These are phyloP conservation scores for Clonostachys byssicola DNA, from an alignment of 2,329 filamentous ascomycete genomes.

Conservation along the genomic window DNA sequence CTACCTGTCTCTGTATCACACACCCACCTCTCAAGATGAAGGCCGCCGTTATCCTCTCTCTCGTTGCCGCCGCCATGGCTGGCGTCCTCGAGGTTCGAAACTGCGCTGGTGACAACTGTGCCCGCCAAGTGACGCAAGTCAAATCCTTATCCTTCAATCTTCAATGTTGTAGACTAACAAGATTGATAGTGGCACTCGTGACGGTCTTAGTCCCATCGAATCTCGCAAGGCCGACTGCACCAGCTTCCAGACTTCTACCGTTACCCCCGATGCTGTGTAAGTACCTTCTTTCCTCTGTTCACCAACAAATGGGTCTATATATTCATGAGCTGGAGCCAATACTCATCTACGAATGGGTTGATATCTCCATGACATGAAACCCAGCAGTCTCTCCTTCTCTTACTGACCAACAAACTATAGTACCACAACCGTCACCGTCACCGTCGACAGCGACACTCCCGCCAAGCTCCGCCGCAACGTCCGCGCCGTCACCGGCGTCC, in stretches of 20 bases:
- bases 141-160: no score
- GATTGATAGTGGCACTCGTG: constrained; percentile 22
- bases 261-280: constrained; percentile 33
- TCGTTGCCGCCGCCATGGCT: constrained; percentile 28
- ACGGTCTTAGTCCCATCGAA: constrained; percentile 23
- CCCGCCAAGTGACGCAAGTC: constrained; percentile 30
- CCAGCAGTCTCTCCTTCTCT: neutral
- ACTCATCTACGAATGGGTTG: no score
- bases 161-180: no score
- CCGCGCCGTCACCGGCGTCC: constrained; percentile 22
- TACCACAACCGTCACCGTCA: constrained; percentile 30
- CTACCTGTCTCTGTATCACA: no score
- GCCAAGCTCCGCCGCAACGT: constrained; percentile 19
- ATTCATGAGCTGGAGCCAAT: neutral
- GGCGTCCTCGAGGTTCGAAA: constrained; percentile 25
- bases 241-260: constrained; percentile 31
- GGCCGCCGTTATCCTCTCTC: constrained; percentile 27
- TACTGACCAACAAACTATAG: constrained; percentile 6
- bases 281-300: constrained; percentile 5
- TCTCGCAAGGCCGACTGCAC: constrained; percentile 32
- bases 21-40: constrained; percentile 28
- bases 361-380: neutral
- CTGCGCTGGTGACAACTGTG: constrained; percentile 40
- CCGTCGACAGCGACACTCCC: constrained; percentile 23
- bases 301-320: no score